Percentiles rank a stretch among this genome's conserved stretches.
Evolutionary conservation across 2,329 filamentous ascomycete genomes (phyloP).

Genomic region (Claviceps paspali): DNA sequence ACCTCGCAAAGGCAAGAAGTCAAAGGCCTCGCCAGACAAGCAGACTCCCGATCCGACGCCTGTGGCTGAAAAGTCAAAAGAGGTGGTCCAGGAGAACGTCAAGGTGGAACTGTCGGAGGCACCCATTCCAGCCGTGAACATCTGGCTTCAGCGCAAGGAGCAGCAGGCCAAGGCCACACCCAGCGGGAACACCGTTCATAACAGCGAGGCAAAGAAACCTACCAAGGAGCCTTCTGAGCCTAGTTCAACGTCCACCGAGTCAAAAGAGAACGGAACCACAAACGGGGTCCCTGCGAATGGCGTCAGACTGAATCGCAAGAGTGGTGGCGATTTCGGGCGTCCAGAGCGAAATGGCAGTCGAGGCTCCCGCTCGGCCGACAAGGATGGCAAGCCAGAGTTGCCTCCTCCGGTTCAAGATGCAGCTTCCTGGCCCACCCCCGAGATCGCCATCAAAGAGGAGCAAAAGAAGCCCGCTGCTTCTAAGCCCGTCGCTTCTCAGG

Average conservation of each 20-base stretch:
- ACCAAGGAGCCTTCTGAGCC: constrained; percentile 9
- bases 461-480: constrained; percentile 48
- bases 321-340: constrained; percentile 23
- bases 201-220: constrained; percentile 29
- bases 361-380: constrained; percentile 30
- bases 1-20: constrained; percentile 47
- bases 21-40: constrained; percentile 26
- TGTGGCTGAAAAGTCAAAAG: constrained; percentile 40
- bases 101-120: constrained; percentile 63
- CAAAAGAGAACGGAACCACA: constrained; percentile 12
- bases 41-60: constrained; percentile 34
- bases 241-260: constrained; percentile 4
- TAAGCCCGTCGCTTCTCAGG: constrained; percentile 44
- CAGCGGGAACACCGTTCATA: constrained; percentile 14
- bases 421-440: constrained; percentile 78
- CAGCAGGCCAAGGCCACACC: constrained; percentile 38
- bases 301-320: constrained; percentile 27
- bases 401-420: constrained; percentile 60
- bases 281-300: constrained; percentile 18
- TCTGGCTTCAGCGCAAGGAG: constrained; percentile 71
- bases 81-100: constrained; percentile 26
- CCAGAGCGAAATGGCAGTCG: constrained; percentile 29
- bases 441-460: constrained; percentile 54
- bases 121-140: constrained; percentile 67
- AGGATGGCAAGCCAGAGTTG: constrained; percentile 19